These are phyloP conservation scores for Monosporozyma siamensis DNA, from an alignment of 805 yeast species.

Conservation along the genomic window DNA sequence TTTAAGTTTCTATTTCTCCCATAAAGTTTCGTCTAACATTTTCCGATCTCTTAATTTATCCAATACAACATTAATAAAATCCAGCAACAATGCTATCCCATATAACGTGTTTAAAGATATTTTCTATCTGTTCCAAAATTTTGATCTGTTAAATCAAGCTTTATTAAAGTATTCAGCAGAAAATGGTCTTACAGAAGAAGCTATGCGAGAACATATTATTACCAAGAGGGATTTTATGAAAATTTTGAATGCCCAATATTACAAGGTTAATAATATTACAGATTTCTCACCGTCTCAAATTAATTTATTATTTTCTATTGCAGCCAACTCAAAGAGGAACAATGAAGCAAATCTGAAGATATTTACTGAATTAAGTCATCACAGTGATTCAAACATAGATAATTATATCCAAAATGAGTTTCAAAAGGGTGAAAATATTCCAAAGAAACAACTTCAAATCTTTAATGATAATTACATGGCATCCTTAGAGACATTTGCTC, in stretches of 20 bases:
- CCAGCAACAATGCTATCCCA: conserved; percentile 27
- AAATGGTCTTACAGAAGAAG: conserved; percentile 23
- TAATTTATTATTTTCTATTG: conserved; percentile 31
- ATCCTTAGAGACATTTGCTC: conserved; percentile 2
- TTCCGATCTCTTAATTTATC: conserved; percentile 29
- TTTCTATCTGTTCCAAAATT: conserved; percentile 32
- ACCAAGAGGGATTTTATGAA: conserved; percentile 30
- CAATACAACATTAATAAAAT: conserved; percentile 21
- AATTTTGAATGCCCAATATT: conserved; percentile 31
- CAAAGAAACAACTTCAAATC: conserved; percentile 15
- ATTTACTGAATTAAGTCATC: conserved; percentile 6
- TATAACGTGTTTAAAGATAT: conserved; percentile 33
- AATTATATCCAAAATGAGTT: conserved; percentile 23
- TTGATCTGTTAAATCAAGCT: conserved; percentile 34
- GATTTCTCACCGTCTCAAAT: conserved; percentile 36
- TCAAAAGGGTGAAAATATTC: conserved; percentile 15
- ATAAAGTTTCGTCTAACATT: conserved; percentile 31
- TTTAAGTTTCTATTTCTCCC: conserved; percentile 30
- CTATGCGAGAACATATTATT: conserved; percentile 26
- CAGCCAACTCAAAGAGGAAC: conserved; percentile 28
- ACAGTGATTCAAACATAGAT: conserved; percentile 23
- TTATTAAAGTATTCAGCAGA: conserved; percentile 28
- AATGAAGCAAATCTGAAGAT: conserved; percentile 6
- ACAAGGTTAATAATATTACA: conserved; percentile 34
- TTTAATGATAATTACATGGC: conserved; percentile 21